Percentiles rank a stretch among this genome's conserved stretches.
phyloP scores from a whole-genome alignment of 2,329 filamentous ascomycete genomes.

The Conoideocrella luteorostrata region DNA sequence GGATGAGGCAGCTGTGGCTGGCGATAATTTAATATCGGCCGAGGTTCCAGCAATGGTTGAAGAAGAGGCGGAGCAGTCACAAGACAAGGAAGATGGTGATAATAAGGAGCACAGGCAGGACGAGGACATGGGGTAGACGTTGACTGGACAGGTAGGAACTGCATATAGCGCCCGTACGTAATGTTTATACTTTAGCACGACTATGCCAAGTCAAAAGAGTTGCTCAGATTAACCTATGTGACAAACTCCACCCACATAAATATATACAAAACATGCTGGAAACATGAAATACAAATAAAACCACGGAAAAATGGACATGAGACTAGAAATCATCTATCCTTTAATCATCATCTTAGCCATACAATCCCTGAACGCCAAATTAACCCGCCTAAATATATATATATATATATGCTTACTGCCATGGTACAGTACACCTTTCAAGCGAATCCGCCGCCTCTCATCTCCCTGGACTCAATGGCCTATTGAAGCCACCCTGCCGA shows the following conservation, averaged over 20 bases:
- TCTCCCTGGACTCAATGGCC: conserved; percentile 58
- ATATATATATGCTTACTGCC: no score
- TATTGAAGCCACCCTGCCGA: conserved; percentile 72
- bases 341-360: no score
- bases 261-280: no score
- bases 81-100: neutral
- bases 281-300: no score
- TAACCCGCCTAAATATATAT: neutral
- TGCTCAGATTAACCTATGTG: no score
- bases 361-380: neutral
- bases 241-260: no score
- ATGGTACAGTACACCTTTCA: no score
- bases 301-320: no score
- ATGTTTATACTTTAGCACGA: conserved; percentile 26
- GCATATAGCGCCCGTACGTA: conserved; percentile 26
- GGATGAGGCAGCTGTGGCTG: conserved; percentile 16
- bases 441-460: no score
- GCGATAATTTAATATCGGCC: conserved; percentile 5
- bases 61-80: conserved; percentile 8
- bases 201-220: neutral
- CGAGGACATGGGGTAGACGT: conserved; percentile 6
- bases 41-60: conserved; percentile 9
- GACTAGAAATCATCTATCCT: no score
- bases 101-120: conserved; percentile 10
- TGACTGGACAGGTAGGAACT: conserved; percentile 7